Percentiles rank a stretch among this genome's conserved stretches.
phyloP scores from a whole-genome alignment of 371 early-diverging fungal genomes.

The Lichtheimia corymbifera region DNA sequence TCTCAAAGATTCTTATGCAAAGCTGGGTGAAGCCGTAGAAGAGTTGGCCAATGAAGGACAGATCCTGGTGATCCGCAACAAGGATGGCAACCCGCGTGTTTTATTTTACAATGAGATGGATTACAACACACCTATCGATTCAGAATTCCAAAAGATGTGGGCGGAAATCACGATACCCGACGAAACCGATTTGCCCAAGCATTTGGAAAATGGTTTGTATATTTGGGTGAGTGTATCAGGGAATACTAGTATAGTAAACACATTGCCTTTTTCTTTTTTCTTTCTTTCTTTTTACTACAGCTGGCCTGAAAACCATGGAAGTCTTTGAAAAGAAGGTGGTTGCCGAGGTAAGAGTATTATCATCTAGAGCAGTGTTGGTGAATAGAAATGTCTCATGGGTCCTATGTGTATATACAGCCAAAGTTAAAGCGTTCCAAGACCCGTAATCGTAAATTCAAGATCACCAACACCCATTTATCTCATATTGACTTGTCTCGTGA shows the following conservation, averaged over 20 bases:
- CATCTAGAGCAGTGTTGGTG: not conserved
- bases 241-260: not conserved
- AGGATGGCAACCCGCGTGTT: constrained; percentile 73
- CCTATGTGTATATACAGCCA: constrained; percentile 22
- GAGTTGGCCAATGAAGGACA: constrained; percentile 70
- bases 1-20: constrained; percentile 80
- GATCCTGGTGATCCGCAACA: constrained; percentile 75
- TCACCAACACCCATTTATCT: constrained; percentile 86
- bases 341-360: constrained; percentile 37
- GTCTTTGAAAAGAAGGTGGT: constrained; percentile 71
- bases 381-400: not conserved
- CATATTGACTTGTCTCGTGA: constrained; percentile 82
- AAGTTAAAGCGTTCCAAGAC: constrained; percentile 67
- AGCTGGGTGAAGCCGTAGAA: constrained; percentile 65
- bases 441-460: constrained; percentile 75
- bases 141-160: constrained; percentile 80
- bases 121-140: constrained; percentile 64
- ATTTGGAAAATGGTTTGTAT: constrained; percentile 56
- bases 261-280: not conserved
- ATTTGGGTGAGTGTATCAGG: not conserved
- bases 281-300: constrained; percentile 21
- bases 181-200: constrained; percentile 74
- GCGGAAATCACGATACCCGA: constrained; percentile 72
- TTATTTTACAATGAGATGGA: constrained; percentile 73
- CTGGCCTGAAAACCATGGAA: constrained; percentile 79